Evolutionary conservation across 768 basidiomycete genomes (phyloP).

Genomic region (Auricularia cornea): DNA sequence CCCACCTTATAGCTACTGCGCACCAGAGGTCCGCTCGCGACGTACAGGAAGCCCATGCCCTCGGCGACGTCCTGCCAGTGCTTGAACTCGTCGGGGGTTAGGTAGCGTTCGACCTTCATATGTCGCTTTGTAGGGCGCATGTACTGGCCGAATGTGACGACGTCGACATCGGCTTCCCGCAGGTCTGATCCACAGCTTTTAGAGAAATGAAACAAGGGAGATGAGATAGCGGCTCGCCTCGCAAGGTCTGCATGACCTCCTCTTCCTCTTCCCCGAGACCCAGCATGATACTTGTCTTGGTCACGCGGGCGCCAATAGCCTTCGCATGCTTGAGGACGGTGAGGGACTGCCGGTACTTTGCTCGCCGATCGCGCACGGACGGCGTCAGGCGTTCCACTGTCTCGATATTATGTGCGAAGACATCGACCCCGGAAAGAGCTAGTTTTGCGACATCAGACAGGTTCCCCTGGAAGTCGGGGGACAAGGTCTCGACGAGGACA

Average conservation of each 20-base stretch:
- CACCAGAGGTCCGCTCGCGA: constrained; percentile 93
- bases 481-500: constrained; percentile 93
- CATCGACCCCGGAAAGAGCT: constrained; percentile 89
- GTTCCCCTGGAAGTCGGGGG: constrained; percentile 85
- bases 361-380: constrained; percentile 89
- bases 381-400: constrained; percentile 93
- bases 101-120: constrained; percentile 98
- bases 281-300: constrained; percentile 98
- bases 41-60: constrained; percentile 92
- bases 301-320: constrained; percentile 73
- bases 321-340: constrained; percentile 78
- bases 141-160: constrained; percentile 98
- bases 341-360: constrained; percentile 80
- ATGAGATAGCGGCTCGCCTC: constrained; percentile 44
- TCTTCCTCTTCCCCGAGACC: constrained; percentile 87
- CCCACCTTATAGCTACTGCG: constrained; percentile 93
- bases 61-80: constrained; percentile 87
- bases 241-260: constrained; percentile 73
- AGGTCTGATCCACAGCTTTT: constrained; percentile 47
- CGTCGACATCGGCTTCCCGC: constrained; percentile 82
- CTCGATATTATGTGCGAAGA: constrained; percentile 97
- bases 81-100: constrained; percentile 88
- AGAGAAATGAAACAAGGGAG: background rate
- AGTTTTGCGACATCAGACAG: constrained; percentile 69
- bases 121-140: constrained; percentile 99